phyloP scores from a whole-genome alignment of 805 yeast species.

The Yarrowia sp. region DNA sequence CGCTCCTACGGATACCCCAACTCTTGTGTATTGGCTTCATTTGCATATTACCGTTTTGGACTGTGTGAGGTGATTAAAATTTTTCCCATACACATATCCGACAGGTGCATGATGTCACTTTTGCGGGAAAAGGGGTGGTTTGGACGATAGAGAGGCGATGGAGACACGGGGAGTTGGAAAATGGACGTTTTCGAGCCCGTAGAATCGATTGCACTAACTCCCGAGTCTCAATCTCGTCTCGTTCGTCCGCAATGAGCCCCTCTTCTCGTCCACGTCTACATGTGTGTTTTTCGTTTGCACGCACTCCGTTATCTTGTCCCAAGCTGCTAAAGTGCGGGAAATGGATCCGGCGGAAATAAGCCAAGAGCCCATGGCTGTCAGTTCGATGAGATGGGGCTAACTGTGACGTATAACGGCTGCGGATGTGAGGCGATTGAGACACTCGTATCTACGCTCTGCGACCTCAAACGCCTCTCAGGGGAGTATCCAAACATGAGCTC shows the following conservation, averaged over 20 bases:
- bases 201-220: background rate
- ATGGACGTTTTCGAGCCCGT: background rate
- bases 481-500: background rate
- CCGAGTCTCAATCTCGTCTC: background rate
- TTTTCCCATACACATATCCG: slow-evolving; percentile 23
- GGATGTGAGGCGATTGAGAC: background rate
- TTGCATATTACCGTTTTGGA: slow-evolving; percentile 24
- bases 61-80: slow-evolving; percentile 20
- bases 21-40: slow-evolving; percentile 9
- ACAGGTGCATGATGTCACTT: slow-evolving; percentile 26
- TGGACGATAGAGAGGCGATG: background rate
- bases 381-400: background rate
- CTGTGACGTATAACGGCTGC: background rate
- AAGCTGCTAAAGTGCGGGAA: slow-evolving; percentile 22
- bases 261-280: background rate
- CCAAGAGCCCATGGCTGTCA: slow-evolving; percentile 1
- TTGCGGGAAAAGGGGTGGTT: slow-evolving; percentile 10
- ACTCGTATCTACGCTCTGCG: too few relatives aligned
- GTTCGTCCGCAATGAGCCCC: background rate
- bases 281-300: slow-evolving; percentile 12
- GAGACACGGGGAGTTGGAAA: background rate
- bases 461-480: background rate
- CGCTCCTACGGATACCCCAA: too few relatives aligned
- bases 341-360: slow-evolving; percentile 16
- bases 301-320: slow-evolving; percentile 21